Evolutionary conservation across 192 early-diverging fungal genomes (phyloP).

Genomic region (Coemansia aciculifera): DNA sequence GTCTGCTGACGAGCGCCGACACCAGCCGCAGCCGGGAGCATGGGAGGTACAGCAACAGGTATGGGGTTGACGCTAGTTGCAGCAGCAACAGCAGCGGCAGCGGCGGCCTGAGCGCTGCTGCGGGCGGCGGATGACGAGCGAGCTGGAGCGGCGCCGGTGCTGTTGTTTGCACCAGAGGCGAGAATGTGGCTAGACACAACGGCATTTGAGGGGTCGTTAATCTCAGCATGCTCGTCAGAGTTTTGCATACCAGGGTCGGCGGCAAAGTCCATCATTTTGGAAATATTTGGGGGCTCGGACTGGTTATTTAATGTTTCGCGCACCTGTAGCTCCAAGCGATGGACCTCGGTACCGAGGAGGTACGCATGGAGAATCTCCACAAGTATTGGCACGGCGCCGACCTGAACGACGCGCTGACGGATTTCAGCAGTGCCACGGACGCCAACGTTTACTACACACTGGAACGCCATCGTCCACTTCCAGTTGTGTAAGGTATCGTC

Average conservation of each 20-base stretch:
- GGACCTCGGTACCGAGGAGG: slow-evolving; percentile 36
- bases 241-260: slow-evolving; percentile 13
- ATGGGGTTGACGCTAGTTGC: slow-evolving; percentile 32
- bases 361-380: slow-evolving; percentile 68
- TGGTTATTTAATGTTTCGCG: slow-evolving; percentile 38
- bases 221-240: slow-evolving; percentile 32
- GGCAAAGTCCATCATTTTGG: slow-evolving; percentile 43
- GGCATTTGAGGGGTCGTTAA: slow-evolving; percentile 46
- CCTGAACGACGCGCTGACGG: slow-evolving; percentile 80
- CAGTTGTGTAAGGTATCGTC: slow-evolving; percentile 69
- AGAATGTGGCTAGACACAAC: slow-evolving; percentile 42
- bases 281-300: slow-evolving; percentile 19
- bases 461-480: slow-evolving; percentile 82
- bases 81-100: slow-evolving; percentile 38
- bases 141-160: slow-evolving; percentile 28
- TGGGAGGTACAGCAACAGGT: slow-evolving; percentile 18
- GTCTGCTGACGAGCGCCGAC: slow-evolving; percentile 24
- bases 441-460: slow-evolving; percentile 85
- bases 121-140: slow-evolving; percentile 33
- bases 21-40: slow-evolving; percentile 14
- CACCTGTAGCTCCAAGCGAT: slow-evolving; percentile 49
- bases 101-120: slow-evolving; percentile 43
- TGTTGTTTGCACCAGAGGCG: slow-evolving; percentile 48
- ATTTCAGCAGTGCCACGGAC: slow-evolving; percentile 79
- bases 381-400: slow-evolving; percentile 82